Evolutionary conservation across 1,139 yeast genomes (phyloP), one percentile per base, ranked within the genome.

Genomic region (Diutina scorzettiae): DNA sequence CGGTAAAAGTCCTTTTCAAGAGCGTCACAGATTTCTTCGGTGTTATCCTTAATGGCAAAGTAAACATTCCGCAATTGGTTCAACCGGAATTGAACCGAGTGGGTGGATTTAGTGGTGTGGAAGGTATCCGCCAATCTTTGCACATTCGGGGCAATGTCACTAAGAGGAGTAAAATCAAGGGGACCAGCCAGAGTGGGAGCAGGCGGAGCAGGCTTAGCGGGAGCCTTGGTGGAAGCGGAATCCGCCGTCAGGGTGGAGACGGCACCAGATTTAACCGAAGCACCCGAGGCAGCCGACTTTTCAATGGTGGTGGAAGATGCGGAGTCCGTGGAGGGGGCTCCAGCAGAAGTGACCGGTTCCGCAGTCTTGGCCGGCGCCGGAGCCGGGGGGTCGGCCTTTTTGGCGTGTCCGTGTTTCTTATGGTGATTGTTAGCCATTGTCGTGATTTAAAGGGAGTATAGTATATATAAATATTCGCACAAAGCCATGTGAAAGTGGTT

Each of bases 61-160:
- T 78, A 84, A 27, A 87, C 55, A 53, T 78, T 77, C 48, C 91
- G 72, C 51, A 87, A 69, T 53, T 76, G 82, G 47, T 74, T 66
- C 48, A 77, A 64, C 40, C 95, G 67, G 53, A 54, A 71, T 47
- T 76, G 77, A 37, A 84, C 49, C 28, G 78, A 68, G 44, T 69
- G 71, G 5, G 81, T 64, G n/a, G n/a, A n/a, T n/a, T 33, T 19
- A 11, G 24, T 33, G 25, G 19, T 33, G 37, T 33, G 37, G 25
- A 33, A 33, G 11, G 37, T 20, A 14, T 33, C 37, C 17, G 37
- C 37, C 9, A 33, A 25, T 5, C 37, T 5, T 20, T 33, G 37
- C 25, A 33, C 37, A n/a, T 33, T 33, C 11, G 37, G 37, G 23
- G 25, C 37, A 33, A 33, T 33, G 8, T 33, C 37, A 5, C 6